phyloP scores from a whole-genome alignment of 2,329 filamentous ascomycete species.

The Aspergillus calidoustus region DNA sequence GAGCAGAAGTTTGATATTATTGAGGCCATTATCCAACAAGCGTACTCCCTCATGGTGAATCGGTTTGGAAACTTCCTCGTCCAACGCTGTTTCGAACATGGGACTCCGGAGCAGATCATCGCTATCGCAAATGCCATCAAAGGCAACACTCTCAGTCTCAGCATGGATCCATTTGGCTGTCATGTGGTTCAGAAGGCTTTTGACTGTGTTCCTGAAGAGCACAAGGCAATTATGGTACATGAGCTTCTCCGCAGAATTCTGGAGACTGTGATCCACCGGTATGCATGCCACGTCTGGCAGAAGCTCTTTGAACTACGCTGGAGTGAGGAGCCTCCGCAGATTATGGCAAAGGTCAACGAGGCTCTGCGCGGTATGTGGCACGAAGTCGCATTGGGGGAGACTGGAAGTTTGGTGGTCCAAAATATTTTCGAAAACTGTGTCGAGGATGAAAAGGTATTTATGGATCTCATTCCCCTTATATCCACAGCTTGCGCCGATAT shows the following conservation, averaged over 20 bases:
- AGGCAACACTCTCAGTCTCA: slow-evolving; percentile 89
- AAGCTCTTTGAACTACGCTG: slow-evolving; percentile 98
- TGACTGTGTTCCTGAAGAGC: slow-evolving; percentile 94
- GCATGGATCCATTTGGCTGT: slow-evolving; percentile 98
- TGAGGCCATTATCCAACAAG: slow-evolving; percentile 91
- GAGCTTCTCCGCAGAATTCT: slow-evolving; percentile 93
- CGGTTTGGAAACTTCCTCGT: slow-evolving; percentile 98
- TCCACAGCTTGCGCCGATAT: not conserved
- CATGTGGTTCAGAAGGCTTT: slow-evolving; percentile 99
- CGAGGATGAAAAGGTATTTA: slow-evolving; percentile 90
- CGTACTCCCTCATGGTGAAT: slow-evolving; percentile 96
- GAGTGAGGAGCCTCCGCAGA: slow-evolving; percentile 91
- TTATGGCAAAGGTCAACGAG: slow-evolving; percentile 98
- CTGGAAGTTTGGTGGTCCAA: slow-evolving; percentile 95
- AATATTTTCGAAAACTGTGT: slow-evolving; percentile 99
- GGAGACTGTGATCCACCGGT: slow-evolving; percentile 97
- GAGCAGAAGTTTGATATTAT: slow-evolving; percentile 98
- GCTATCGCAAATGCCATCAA: slow-evolving; percentile 93
- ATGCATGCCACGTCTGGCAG: slow-evolving; percentile 99
- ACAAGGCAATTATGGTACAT: slow-evolving; percentile 99
- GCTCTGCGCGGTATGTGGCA: slow-evolving; percentile 97
- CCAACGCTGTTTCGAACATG: slow-evolving; percentile 98
- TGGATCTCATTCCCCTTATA: not conserved
- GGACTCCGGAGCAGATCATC: slow-evolving; percentile 90
- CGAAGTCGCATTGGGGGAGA: slow-evolving; percentile 95